These are phyloP conservation scores for Penicillium palitans DNA, from an alignment of 2,329 filamentous ascomycete genomes.

Conservation along the genomic window DNA sequence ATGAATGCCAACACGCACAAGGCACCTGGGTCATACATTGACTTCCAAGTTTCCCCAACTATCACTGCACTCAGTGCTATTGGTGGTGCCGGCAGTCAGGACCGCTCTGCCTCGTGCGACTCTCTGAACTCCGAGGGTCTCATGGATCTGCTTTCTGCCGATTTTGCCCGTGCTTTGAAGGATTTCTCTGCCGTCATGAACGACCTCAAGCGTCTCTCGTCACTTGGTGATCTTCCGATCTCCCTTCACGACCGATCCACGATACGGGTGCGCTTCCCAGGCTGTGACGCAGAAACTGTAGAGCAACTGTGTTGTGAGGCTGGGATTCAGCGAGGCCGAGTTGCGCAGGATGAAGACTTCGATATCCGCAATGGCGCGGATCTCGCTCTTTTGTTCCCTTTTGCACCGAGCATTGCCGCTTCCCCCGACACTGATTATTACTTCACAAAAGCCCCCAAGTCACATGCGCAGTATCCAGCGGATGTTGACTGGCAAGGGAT, in stretches of 20 bases:
- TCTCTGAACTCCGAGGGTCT: constrained; percentile 81
- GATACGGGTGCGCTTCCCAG: constrained; percentile 83
- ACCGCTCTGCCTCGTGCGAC: constrained; percentile 39
- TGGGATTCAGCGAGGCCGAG: constrained; percentile 74
- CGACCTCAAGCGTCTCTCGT: constrained; percentile 75
- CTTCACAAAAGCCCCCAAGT: constrained; percentile 41
- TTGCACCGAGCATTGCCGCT: constrained; percentile 64
- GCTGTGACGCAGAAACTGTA: constrained; percentile 79
- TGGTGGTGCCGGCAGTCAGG: constrained; percentile 36
- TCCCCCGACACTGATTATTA: constrained; percentile 48
- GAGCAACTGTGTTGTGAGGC: constrained; percentile 83
- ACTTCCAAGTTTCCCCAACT: constrained; percentile 85
- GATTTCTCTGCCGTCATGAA: constrained; percentile 77
- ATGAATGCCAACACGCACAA: constrained; percentile 56
- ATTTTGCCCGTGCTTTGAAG: constrained; percentile 84
- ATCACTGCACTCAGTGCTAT: constrained; percentile 83
- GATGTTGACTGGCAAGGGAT: constrained; percentile 59
- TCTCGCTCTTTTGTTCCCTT: constrained; percentile 81
- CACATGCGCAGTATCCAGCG: constrained; percentile 36
- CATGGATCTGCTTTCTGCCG: constrained; percentile 78
- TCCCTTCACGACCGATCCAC: constrained; percentile 66
- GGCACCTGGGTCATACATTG: constrained; percentile 76
- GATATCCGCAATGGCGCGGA: constrained; percentile 65
- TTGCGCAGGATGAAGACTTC: constrained; percentile 78
- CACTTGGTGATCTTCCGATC: constrained; percentile 80